Conservation (phyloP, 179 eudicot genomes). For the Sideroxylon spinosum region DNA sequence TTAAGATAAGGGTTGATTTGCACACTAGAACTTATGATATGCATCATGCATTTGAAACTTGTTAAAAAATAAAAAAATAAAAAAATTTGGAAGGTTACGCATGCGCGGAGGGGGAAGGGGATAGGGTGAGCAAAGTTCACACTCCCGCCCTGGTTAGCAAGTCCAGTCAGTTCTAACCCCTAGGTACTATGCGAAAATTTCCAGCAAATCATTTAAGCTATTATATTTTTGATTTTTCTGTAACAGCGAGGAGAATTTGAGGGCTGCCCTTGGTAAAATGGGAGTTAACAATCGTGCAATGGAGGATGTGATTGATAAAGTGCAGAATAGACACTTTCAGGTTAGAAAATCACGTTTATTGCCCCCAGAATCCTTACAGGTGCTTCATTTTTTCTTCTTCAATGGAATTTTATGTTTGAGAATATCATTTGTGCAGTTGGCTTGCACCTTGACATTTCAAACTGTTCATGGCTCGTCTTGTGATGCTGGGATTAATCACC, state of each 20-base stretch:
- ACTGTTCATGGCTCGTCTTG: constrained; percentile 73
- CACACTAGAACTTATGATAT: neutral
- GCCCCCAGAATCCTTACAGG: neutral
- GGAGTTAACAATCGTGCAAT: constrained; percentile 67
- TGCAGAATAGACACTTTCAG: constrained; percentile 74
- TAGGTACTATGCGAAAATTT: neutral
- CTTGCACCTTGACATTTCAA: constrained; percentile 94
- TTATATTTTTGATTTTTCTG: neutral
- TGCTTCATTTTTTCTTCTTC: neutral
- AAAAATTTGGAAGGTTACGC: too few species aligned
- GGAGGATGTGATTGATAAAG: constrained; percentile 79
- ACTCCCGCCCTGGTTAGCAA: too few species aligned
- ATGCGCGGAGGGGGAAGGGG: too few species aligned
- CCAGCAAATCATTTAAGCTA: neutral
- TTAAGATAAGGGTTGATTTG: neutral
- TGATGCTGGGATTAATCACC: constrained; percentile 95
- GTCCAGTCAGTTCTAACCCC: too few species aligned
- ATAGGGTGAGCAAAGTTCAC: too few species aligned
- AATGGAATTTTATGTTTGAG: neutral
- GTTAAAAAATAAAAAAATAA: too few species aligned
- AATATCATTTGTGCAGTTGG: constrained; percentile 51
- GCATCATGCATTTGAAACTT: neutral
- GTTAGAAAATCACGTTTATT: constrained; percentile 27
- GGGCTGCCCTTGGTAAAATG: constrained; percentile 79
- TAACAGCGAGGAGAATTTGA: constrained; percentile 82